Percentiles rank a stretch among this genome's conserved stretches.
Evolutionary conservation across 192 early-diverging fungal genomes (phyloP).

Genomic region (Entrophospora sp.): DNA sequence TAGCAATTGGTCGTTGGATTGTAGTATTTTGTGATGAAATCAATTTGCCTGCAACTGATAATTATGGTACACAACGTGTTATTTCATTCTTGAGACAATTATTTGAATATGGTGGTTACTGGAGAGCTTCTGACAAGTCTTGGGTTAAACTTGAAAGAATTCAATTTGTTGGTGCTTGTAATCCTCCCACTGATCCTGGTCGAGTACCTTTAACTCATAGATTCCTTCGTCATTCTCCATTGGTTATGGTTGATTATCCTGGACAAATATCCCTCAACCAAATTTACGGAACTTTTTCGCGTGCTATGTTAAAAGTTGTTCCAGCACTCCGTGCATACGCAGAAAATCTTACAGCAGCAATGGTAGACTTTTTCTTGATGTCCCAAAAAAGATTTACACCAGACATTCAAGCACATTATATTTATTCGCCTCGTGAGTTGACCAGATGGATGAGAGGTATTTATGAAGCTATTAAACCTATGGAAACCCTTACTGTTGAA

Average conservation of each 20-base stretch:
- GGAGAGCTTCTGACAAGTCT: slow-evolving; percentile 80
- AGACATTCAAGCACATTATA: slow-evolving; percentile 98
- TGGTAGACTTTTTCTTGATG: slow-evolving; percentile 91
- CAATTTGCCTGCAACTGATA: slow-evolving; percentile 92
- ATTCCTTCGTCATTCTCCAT: slow-evolving; percentile 93
- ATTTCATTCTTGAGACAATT: slow-evolving; percentile 93
- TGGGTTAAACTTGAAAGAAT: slow-evolving; percentile 97
- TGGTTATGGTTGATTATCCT: slow-evolving; percentile 98
- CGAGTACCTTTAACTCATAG: slow-evolving; percentile 91
- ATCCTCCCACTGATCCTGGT: slow-evolving; percentile 98
- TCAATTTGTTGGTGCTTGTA: slow-evolving; percentile 99
- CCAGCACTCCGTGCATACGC: slow-evolving; percentile 85
- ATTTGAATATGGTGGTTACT: slow-evolving; percentile 94
- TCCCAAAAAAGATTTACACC: slow-evolving; percentile 92
- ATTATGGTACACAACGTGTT: slow-evolving; percentile 97
- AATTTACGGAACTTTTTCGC: slow-evolving; percentile 91
- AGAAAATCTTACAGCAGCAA: slow-evolving; percentile 84
- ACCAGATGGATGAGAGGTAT: slow-evolving; percentile 99
- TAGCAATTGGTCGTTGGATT: slow-evolving; percentile 81
- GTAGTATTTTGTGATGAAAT: slow-evolving; percentile 99
- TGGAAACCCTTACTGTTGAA: slow-evolving; percentile 72
- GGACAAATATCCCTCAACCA: slow-evolving; percentile 83
- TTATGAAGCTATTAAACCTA: slow-evolving; percentile 82
- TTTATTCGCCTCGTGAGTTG: slow-evolving; percentile 98
- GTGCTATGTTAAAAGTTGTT: slow-evolving; percentile 89